Evolutionary conservation across 192 early-diverging fungal genomes (phyloP), one percentile per base, ranked within the genome.

Genomic region (Umbelopsis sp.): DNA sequence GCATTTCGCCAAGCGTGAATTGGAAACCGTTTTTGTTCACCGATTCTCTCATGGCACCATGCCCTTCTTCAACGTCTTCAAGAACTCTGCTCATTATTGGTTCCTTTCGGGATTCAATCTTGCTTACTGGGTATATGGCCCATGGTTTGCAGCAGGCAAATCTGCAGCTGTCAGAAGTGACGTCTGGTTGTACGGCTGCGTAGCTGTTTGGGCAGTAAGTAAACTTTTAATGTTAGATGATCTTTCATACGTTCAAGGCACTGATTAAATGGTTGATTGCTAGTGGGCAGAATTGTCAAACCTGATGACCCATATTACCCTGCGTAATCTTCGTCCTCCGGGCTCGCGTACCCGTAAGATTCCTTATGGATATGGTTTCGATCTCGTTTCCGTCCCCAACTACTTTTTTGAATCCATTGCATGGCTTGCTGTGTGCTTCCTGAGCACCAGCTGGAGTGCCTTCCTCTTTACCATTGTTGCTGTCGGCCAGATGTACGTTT

Each of bases 1-100:
- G 18, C 97, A 97, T 75, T 98, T 97, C 76, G 67, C 91, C 71
- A 97, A 98, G 83, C 91, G 97, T 22, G 95, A 97, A 81, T 86
- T 89, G 49, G 97, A 98, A 74, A 97, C 97, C 3, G 66, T 94
- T 2, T 95, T 94, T 87, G 90, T 97, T 33, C 95, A 98, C 75
- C 90, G 93, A 22, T 97, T 97, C 79, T 92, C 90, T 46, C 91
- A 95, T 74, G 93, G 91, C 30, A 96, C 95, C 10, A 98, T 98
- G 97, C 97, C 97, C n/a, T 82, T 95, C 68, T 52, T 75, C n/a
- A 96, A 96, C 74, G 81, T 98, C 15, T 94, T 96, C 70, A 98
- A 97, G 80, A 98, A 98, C 82, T 95, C 92, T 64, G 85, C 86
- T 46, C 96, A 98, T 75, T 98, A 98, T 81, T 94, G 94, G 86